phyloP scores from a whole-genome alignment of 192 early-diverging fungal species.

The Coemansia sp. region DNA sequence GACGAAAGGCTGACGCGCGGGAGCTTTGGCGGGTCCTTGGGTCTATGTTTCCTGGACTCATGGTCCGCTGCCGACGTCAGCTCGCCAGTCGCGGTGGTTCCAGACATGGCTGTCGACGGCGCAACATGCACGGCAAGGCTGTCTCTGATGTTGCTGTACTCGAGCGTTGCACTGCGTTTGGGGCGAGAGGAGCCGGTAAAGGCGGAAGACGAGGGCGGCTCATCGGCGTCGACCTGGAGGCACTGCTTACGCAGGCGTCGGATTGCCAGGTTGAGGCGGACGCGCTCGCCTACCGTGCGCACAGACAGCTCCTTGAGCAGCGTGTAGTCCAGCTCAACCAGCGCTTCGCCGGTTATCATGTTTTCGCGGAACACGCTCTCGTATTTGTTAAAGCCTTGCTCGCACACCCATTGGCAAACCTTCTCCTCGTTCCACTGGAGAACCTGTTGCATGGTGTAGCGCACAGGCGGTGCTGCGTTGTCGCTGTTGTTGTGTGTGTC shows the following conservation, averaged over 20 bases:
- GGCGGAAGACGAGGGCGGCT: constrained; percentile 11
- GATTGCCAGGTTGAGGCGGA: constrained; percentile 77
- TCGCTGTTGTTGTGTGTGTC: neutral
- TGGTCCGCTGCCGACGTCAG: constrained; percentile 6
- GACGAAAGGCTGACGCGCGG: constrained; percentile 38
- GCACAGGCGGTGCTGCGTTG: neutral
- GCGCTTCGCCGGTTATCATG: constrained; percentile 77
- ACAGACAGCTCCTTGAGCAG: constrained; percentile 84
- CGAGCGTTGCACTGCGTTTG: constrained; percentile 18
- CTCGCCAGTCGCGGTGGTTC: neutral
- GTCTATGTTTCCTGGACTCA: neutral
- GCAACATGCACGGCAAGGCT: constrained; percentile 15
- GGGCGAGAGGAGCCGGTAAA: neutral
- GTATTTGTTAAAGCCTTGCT: constrained; percentile 59
- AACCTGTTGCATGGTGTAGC: constrained; percentile 56
- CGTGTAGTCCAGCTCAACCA: constrained; percentile 83
- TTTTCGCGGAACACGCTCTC: constrained; percentile 65
- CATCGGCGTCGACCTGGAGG: constrained; percentile 34
- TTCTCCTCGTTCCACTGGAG: constrained; percentile 56
- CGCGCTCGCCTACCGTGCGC: constrained; percentile 78
- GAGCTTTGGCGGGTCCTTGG: constrained; percentile 33
- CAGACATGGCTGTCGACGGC: constrained; percentile 11
- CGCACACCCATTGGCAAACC: constrained; percentile 60
- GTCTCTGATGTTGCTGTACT: constrained; percentile 7
- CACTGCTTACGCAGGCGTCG: constrained; percentile 71